Evolutionary conservation across 1,284 basidiomycete species (phyloP).

Genomic region (Stygiomarasmius scandens): DNA sequence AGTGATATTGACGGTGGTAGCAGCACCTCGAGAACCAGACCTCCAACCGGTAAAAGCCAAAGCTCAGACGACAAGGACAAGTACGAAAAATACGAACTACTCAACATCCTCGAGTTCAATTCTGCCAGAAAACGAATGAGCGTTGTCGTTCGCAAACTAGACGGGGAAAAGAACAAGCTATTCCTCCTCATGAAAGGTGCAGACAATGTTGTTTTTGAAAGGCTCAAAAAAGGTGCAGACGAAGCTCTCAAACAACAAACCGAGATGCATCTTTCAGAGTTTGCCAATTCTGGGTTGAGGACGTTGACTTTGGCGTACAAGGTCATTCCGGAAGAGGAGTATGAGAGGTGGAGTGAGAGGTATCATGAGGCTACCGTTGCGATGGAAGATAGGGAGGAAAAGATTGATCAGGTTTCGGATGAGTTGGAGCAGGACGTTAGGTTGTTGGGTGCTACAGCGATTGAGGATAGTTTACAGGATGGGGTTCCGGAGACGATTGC

Average conservation of each 20-base stretch:
- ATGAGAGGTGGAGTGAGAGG: slow-evolving; percentile 77
- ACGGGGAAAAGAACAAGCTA: slow-evolving; percentile 63
- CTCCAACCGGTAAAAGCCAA: too few relatives aligned
- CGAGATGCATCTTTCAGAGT: slow-evolving; percentile 84
- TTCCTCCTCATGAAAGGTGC: slow-evolving; percentile 88
- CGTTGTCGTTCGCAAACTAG: slow-evolving; percentile 79
- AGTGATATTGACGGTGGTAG: too few relatives aligned
- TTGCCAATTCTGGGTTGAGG: slow-evolving; percentile 86
- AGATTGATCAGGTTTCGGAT: slow-evolving; percentile 79
- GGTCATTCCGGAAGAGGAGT: slow-evolving; percentile 78
- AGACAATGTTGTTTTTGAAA: slow-evolving; percentile 95
- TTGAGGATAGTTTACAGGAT: slow-evolving; percentile 96
- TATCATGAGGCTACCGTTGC: slow-evolving; percentile 85
- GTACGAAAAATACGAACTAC: slow-evolving; percentile 85
- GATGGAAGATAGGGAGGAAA: slow-evolving; percentile 80
- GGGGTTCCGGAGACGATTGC: slow-evolving; percentile 97
- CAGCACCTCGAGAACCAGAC: too few relatives aligned
- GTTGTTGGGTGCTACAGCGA: slow-evolving; percentile 93
- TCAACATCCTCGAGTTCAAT: slow-evolving; percentile 96
- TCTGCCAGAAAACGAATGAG: slow-evolving; percentile 96
- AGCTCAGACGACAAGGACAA: neutral
- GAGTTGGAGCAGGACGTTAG: slow-evolving; percentile 85
- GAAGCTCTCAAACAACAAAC: slow-evolving; percentile 78
- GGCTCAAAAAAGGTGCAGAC: slow-evolving; percentile 65
- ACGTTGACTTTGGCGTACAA: slow-evolving; percentile 95